Evolutionary conservation across 2,329 filamentous ascomycete species (phyloP), one percentile per base, ranked within the genome.

Genomic region (Alternaria postmessia): DNA sequence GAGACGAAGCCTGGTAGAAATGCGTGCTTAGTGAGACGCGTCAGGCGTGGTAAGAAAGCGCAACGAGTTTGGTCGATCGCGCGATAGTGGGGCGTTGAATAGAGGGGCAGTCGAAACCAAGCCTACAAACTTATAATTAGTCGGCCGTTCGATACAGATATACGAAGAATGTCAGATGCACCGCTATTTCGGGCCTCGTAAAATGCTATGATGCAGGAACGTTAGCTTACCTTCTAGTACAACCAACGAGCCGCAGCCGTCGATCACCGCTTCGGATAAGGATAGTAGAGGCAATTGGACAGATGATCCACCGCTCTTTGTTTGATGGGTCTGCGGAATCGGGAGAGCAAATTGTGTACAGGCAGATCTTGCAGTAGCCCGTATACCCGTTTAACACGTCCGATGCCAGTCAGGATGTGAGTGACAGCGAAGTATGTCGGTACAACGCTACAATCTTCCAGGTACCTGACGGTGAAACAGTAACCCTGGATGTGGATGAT

Each of bases 281-380:
- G 34, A 57, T 43, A 28, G 57, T 44, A 57, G 34, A 44, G 64
- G 57, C 74, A 75, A 77, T 76, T 77, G 74, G 75, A 54, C 63
- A 61, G 61, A 41, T 34, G 65, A 65, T 64, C 68, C 69, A 75
- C 70, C 69, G 72, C 72, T 71, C 59, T 70, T 73, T 61, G 44
- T 51, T 51, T 22, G 32, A 36, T 59, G 51, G 39, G 48, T 32
- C 22, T 41, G 34, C 39, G 58, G 66, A 61, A 54, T 58, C 49
- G 46, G 44, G 30, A 22, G 58, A 41, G 42, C 22, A 36, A 34
- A 1, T n/a, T 38, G 46, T 26, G 46, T 36, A 49, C 30, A 54
- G 54, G 12, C 46, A 18, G 41, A 48, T 47, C 49, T 42, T 57
- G 61, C 46, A 36, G 46, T 49, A 49, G 46, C 20, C 32, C 46